These are phyloP conservation scores for Macaranga tanarius DNA, from an alignment of 441 rosid species.

Conservation along the genomic window DNA sequence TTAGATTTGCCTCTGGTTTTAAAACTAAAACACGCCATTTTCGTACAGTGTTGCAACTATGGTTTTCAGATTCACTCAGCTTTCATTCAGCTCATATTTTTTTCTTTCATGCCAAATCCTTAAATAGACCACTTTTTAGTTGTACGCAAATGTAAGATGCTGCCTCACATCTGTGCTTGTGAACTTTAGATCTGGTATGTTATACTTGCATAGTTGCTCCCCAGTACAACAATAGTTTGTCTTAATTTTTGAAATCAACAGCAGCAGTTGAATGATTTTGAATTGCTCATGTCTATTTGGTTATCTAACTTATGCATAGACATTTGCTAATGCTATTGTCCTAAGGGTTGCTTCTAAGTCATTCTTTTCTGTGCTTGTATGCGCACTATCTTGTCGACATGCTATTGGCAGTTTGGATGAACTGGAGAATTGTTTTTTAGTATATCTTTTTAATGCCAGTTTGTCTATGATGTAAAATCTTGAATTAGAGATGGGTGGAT, in stretches of 20 bases:
- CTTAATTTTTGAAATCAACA: no score
- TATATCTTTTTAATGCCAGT: not conserved
- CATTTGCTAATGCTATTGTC: not conserved
- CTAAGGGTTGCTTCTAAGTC: not conserved
- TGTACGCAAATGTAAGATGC: not conserved
- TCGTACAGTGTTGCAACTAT: not conserved
- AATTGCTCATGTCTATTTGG: not conserved
- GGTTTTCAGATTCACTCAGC: not conserved
- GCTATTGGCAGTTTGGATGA: not conserved
- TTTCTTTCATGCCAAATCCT: not conserved
- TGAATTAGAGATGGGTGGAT: not conserved
- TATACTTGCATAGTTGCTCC: not conserved
- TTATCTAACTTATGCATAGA: not conserved
- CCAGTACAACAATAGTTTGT: no score
- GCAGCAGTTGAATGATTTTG: not conserved
- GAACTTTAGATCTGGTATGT: not conserved
- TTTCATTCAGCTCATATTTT: no score
- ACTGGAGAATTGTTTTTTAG: not conserved
- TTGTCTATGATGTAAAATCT: not conserved
- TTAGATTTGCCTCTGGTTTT: not conserved
- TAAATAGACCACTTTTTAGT: not conserved
- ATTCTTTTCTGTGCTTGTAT: not conserved
- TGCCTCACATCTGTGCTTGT: not conserved
- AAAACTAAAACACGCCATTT: not conserved
- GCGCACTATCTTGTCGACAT: not conserved